Base-by-base conservation (phyloP, 345 rosid genomes). In the Litchi chinensis region DNA sequence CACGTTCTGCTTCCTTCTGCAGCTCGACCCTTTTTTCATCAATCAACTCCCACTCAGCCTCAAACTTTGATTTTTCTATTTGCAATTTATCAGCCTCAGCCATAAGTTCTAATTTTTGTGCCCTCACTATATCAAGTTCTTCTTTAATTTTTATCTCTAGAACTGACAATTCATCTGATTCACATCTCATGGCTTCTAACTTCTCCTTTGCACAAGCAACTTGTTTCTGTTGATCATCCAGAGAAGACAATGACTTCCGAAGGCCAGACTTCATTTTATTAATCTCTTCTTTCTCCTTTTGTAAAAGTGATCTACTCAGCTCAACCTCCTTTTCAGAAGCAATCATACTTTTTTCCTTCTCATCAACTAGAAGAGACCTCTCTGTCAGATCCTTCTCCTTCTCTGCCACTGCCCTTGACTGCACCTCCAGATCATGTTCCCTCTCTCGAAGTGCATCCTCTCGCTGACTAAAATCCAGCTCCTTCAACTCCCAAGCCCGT, bases 1-100 rank as follows among this genome's bases (percentile, higher is more conserved):
- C 76, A 65, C 79, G 80, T 48, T 89, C 91, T 0, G 88, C 91
- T 84, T 93, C 93, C 77, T 83, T 89, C 73, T 68, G 77, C 39
- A 97, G 84, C 79, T 94, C 93, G 81, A 88, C 98, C 82, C 95
- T 89, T 81, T 90, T 94, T 80, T 93, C 98, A 82, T 97, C 98
- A 82, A 97, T 94, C 76, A 88, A 84, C 82, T 97, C 99, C 98
- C 98, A 97, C 83, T 94, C 97, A 52, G 89, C 71, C 86, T 97
- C 97, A 82, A 94, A 94, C 83, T 93, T 89, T 37, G 88, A 93
- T 80, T 93, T 97, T 86, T 94, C 98, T 57, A 75, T 80, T 77
- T 93, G 83, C 84, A 96, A 76, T 79, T 83, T 90, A 77, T 96
- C 97, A 68, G 88, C 98, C 87, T 96, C 97, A 71, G 83, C 87